These are phyloP conservation scores for Mycena albidolilacea DNA, from an alignment of 768 basidiomycete species.

Conservation along the genomic window DNA sequence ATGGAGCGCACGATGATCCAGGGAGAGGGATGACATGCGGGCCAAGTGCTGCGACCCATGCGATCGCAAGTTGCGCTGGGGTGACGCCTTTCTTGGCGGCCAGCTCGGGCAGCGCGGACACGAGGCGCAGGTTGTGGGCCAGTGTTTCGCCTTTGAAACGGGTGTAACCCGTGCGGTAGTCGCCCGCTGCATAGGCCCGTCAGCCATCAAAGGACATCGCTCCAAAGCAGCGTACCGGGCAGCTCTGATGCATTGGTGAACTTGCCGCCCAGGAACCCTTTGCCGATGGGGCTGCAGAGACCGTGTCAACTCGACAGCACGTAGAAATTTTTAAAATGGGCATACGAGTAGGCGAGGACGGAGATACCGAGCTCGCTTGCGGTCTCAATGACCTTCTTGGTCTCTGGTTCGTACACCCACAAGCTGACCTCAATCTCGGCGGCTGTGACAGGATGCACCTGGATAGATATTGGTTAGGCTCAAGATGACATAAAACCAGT, in stretches of 20 bases:
- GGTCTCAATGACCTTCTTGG: conserved; percentile 68
- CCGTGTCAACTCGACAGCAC: neutral
- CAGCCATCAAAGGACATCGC: neutral
- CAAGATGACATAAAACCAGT: conserved; percentile 26
- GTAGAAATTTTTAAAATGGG: neutral
- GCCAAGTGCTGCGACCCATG: conserved; percentile 59
- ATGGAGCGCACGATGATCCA: neutral
- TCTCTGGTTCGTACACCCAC: conserved; percentile 69
- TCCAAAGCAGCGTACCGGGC: neutral
- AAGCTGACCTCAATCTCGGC: conserved; percentile 80
- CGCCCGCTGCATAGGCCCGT: conserved; percentile 49
- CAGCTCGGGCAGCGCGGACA: conserved; percentile 55
- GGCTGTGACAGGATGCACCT: conserved; percentile 62
- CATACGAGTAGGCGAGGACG: conserved; percentile 67
- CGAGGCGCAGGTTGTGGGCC: conserved; percentile 58
- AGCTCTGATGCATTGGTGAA: neutral
- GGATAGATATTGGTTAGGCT: neutral
- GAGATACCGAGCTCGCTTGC: conserved; percentile 55
- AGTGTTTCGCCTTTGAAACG: conserved; percentile 64
- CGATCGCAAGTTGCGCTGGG: conserved; percentile 57
- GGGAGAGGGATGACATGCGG: conserved; percentile 58
- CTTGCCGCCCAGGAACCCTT: conserved; percentile 66
- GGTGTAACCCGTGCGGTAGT: conserved; percentile 52
- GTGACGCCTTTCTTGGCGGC: conserved; percentile 60
- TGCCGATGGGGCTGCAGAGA: conserved; percentile 63